Conservation (phyloP, 129 eudicot species). For the sunflower (Helianthus annuus) region DNA sequence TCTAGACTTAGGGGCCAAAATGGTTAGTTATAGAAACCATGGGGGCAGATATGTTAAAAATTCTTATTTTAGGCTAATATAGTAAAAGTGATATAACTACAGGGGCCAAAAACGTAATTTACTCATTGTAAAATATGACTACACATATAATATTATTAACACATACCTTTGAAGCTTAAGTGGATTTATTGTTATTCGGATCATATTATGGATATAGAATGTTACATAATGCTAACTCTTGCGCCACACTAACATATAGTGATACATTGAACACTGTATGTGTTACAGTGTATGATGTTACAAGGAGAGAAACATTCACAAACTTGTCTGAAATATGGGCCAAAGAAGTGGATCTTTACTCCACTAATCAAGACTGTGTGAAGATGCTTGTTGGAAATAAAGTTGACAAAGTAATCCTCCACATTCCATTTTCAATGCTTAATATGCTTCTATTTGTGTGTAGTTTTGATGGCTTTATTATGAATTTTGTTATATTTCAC, state of each 20-base stretch:
- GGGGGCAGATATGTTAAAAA: too few relatives aligned
- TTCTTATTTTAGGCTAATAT: too few relatives aligned
- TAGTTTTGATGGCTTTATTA: not conserved
- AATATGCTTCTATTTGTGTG: not conserved
- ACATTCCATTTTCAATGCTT: slow-evolving; percentile 8
- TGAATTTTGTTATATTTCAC: not conserved
- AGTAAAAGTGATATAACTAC: too few relatives aligned
- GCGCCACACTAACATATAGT: slow-evolving; percentile 7
- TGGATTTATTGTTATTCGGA: not conserved
- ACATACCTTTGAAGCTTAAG: slow-evolving; percentile 1
- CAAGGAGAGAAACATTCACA: slow-evolving; percentile 86
- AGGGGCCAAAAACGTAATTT: too few relatives aligned
- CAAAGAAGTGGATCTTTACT: slow-evolving; percentile 78
- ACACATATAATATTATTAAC: not conserved
- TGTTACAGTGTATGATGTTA: slow-evolving; percentile 77
- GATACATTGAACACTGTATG: slow-evolving; percentile 15
- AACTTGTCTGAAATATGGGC: slow-evolving; percentile 94
- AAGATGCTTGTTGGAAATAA: slow-evolving; percentile 99
- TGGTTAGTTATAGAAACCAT: too few relatives aligned
- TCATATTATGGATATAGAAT: not conserved
- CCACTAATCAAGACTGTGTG: slow-evolving; percentile 83
- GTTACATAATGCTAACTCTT: not conserved
- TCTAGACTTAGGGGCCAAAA: too few relatives aligned
- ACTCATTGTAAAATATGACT: not conserved
- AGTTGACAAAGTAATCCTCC: slow-evolving; percentile 76